Conservation (phyloP, 805 yeast species). For the Middelhovenomyces tepae region DNA sequence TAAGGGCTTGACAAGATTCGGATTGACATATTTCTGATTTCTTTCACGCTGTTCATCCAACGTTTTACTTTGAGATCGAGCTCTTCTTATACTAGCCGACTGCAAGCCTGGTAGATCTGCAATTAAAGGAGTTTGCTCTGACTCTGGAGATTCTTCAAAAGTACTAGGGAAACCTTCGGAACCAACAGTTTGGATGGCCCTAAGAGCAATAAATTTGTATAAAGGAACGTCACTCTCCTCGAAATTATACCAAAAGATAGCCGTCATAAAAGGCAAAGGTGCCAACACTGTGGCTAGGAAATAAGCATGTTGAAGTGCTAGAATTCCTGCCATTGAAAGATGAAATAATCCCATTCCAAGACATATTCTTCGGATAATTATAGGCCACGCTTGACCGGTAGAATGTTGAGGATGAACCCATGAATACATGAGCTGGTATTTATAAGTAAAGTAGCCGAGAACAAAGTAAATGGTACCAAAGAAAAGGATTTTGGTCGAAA, state of each 20-base stretch:
- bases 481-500: slow-evolving; percentile 77
- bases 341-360: slow-evolving; percentile 79
- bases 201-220: slow-evolving; percentile 74
- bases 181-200: slow-evolving; percentile 57
- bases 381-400: slow-evolving; percentile 94
- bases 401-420: slow-evolving; percentile 95
- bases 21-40: slow-evolving; percentile 67
- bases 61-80: slow-evolving; percentile 36
- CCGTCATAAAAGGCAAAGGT: slow-evolving; percentile 68
- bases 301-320: slow-evolving; percentile 75
- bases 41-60: slow-evolving; percentile 72
- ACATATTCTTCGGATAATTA: slow-evolving; percentile 72
- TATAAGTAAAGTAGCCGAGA: slow-evolving; percentile 80
- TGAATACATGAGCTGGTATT: slow-evolving; percentile 81
- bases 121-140: slow-evolving; percentile 6
- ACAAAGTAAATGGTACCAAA: slow-evolving; percentile 80
- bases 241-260: slow-evolving; percentile 66
- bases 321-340: slow-evolving; percentile 84
- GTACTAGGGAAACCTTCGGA: slow-evolving; percentile 5
- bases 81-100: slow-evolving; percentile 15
- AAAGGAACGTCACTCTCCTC: slow-evolving; percentile 75
- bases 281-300: slow-evolving; percentile 58
- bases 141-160: slow-evolving; percentile 3
- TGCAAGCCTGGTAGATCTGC: slow-evolving; percentile 3
- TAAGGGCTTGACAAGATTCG: slow-evolving; percentile 54